A percentile compares a stretch with the other conserved stretches of the same genome.
These are phyloP conservation scores for Geotrichum carabidarum DNA, from an alignment of 1,139 yeast genomes.

Conservation along the genomic window DNA sequence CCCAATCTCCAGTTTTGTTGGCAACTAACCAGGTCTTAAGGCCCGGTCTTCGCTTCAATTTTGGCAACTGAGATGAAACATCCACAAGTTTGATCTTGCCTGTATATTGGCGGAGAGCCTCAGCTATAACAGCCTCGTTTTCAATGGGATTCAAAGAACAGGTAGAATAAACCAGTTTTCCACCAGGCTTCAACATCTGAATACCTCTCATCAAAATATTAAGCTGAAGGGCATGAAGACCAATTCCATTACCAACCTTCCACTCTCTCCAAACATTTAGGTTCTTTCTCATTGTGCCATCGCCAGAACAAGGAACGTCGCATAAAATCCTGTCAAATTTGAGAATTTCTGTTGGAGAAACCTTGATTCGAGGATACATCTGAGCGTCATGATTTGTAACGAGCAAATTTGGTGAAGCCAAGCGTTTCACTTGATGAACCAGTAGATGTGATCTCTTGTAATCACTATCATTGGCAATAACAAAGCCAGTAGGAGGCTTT, in stretches of 20 bases:
- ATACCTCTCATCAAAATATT: slow-evolving; percentile 87
- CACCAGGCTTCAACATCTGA: slow-evolving; percentile 82
- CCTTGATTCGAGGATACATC: slow-evolving; percentile 77
- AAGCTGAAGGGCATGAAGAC: slow-evolving; percentile 80
- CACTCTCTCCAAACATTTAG: slow-evolving; percentile 96
- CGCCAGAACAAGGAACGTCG: slow-evolving; percentile 99
- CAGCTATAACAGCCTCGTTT: slow-evolving; percentile 94
- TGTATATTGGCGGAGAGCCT: slow-evolving; percentile 72
- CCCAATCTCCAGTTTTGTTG: slow-evolving; percentile 67
- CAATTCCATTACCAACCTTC: slow-evolving; percentile 82
- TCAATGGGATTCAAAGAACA: slow-evolving; percentile 95
- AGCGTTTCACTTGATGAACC: slow-evolving; percentile 92
- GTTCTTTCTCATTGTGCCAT: slow-evolving; percentile 97
- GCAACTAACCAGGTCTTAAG: slow-evolving; percentile 77
- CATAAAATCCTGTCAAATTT: slow-evolving; percentile 90
- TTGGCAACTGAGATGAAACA: slow-evolving; percentile 68
- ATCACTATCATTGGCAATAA: slow-evolving; percentile 94
- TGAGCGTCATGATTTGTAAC: slow-evolving; percentile 99
- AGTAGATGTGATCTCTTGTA: slow-evolving; percentile 95
- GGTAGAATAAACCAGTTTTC: slow-evolving; percentile 91
- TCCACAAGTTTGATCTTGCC: slow-evolving; percentile 64
- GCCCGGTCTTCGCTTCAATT: slow-evolving; percentile 71
- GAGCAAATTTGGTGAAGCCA: slow-evolving; percentile 85
- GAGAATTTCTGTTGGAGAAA: slow-evolving; percentile 35
- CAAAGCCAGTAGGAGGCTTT: slow-evolving; percentile 67